Evolutionary conservation across 768 basidiomycete species (phyloP).

Genomic region (Crassisporium funariophilum): DNA sequence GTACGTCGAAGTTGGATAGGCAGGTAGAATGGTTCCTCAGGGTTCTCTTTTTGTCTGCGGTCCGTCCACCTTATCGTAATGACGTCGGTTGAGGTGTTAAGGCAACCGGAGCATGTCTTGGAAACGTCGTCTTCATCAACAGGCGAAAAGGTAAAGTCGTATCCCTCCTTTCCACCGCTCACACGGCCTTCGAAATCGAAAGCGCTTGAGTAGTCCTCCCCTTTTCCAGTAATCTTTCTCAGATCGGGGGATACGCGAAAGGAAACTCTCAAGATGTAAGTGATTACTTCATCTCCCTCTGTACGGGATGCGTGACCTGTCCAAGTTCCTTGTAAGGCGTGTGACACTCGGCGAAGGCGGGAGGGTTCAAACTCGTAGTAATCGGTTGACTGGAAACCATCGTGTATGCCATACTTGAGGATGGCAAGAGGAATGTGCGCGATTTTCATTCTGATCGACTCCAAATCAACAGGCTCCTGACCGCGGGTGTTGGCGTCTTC

Average conservation of each 20-base stretch:
- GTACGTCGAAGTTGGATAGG: conserved; percentile 29
- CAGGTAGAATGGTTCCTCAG: conserved; percentile 20
- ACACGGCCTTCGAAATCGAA: conserved; percentile 32
- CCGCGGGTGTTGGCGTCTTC: conserved; percentile 13
- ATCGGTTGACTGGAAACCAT: conserved; percentile 32
- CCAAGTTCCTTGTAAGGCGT: conserved; percentile 36
- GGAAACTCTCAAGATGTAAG: conserved; percentile 30
- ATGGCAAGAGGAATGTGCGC: conserved; percentile 23
- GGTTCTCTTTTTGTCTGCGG: conserved; percentile 22
- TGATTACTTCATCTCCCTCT: conserved; percentile 23
- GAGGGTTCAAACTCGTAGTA: conserved; percentile 34
- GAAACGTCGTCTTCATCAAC: conserved; percentile 30
- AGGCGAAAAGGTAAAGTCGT: conserved; percentile 28
- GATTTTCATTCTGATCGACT: conserved; percentile 17
- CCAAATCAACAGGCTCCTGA: conserved; percentile 15
- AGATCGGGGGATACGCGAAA: conserved; percentile 26
- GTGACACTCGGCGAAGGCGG: conserved; percentile 12
- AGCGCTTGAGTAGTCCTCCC: conserved; percentile 33
- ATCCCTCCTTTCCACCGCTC: conserved; percentile 14
- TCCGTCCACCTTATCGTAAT: conserved; percentile 25
- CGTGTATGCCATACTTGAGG: conserved; percentile 35
- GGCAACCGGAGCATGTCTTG: conserved; percentile 24
- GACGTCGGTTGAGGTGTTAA: conserved; percentile 19
- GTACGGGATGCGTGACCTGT: conserved; percentile 30
- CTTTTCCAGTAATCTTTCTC: conserved; percentile 30